Evolutionary conservation across 2,329 filamentous ascomycete genomes (phyloP), one percentile per base, ranked within the genome.

Genomic region (Neocatenulostroma microsporum): DNA sequence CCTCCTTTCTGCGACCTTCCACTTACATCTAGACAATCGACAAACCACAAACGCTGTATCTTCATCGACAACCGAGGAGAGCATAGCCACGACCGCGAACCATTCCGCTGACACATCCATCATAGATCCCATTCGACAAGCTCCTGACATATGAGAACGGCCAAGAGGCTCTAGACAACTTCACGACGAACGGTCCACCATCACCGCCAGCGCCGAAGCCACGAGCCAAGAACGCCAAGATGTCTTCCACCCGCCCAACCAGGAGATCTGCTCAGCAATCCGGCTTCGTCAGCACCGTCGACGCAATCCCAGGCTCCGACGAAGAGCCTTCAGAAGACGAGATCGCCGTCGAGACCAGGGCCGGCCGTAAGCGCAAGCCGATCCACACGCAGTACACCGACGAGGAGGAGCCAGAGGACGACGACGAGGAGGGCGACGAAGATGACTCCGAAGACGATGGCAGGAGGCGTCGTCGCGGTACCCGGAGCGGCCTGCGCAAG

Each of bases 101-200:
- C n/a, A n/a, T n/a, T n/a, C n/a, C n/a, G n/a, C n/a, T n/a, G n/a
- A n/a, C n/a, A n/a, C 1, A 18, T 5, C 20, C 14, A 18, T 10
- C 17, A 6, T 34, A 75, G 72, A 54, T 73, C 9, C 48, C 61
- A 11, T 64, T 68, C 21, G 57, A 68, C 21, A 54, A 66, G 21
- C 56, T 75, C 3, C 45, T 70, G 10, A 43, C 55, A 3, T 57
- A 69, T 19, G 53, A 62, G 8, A 69, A 72, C 51, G 72, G 72
- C 13, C 49, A 57, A 30, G 57, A 60, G 41, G 68, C 69, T 13
- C 55, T 74, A 15, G 51, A 66, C 23, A 46, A 56, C 12, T 70
- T 64, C 47, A 56, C 42, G 39, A 45, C 39, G 37, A 53, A 42
- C 23, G 40, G 37, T 12, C 41, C 45, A 30, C 32, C 48, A 12